Evolutionary conservation across 164 flowering plant genomes (phyloP).

Genomic region (Paratinospora sagittata): DNA sequence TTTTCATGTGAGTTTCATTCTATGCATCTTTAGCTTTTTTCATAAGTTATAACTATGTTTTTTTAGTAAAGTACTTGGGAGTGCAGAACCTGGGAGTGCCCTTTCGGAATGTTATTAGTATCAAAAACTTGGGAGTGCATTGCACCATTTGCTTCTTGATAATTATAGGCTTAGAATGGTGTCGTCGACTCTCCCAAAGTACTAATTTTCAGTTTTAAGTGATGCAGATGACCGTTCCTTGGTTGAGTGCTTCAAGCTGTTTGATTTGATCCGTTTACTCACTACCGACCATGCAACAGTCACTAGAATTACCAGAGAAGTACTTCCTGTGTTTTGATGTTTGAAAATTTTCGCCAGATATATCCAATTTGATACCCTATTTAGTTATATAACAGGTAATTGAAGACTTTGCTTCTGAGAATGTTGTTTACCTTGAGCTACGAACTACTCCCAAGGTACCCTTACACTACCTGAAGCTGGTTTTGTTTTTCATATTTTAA

Average conservation of each 20-base stretch:
- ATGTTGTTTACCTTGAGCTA: conserved; percentile 81
- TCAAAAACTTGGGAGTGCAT: too few species aligned
- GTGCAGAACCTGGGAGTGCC: too few species aligned
- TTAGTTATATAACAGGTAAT: conserved; percentile 49
- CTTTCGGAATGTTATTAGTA: too few species aligned
- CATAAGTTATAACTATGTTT: too few species aligned
- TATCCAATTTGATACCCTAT: background rate
- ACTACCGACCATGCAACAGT: conserved; percentile 81
- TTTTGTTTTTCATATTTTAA: background rate
- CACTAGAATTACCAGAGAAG: conserved; percentile 89
- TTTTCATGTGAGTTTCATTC: too few species aligned
- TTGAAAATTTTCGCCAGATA: background rate
- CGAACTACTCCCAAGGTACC: conserved; percentile 97
- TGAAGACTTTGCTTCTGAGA: conserved; percentile 96
- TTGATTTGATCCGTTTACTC: conserved; percentile 79
- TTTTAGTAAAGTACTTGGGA: too few species aligned
- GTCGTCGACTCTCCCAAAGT: background rate
- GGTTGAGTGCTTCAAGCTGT: conserved; percentile 78
- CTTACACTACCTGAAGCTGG: background rate
- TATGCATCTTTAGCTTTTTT: too few species aligned
- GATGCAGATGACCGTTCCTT: conserved; percentile 66
- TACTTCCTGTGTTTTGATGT: conserved; percentile 14
- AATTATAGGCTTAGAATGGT: too few species aligned
- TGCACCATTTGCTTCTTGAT: too few species aligned
- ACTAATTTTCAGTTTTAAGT: background rate